Evolutionary conservation across 2,329 filamentous ascomycete species (phyloP), one percentile per base, ranked within the genome.

Genomic region (Didymella lethalis): DNA sequence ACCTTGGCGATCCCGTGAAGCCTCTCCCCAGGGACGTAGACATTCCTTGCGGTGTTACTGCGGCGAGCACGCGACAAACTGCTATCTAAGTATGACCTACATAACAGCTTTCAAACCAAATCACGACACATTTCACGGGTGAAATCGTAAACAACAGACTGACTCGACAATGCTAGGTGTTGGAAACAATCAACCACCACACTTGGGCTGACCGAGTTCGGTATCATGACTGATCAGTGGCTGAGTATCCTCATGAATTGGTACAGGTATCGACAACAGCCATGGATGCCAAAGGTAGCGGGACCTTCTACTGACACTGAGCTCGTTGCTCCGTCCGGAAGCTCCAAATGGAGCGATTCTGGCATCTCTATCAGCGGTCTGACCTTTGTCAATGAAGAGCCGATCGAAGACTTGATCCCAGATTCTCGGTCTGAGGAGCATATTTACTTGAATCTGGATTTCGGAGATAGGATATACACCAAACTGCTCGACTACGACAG

Each of bases 401-500:
- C n/a, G 2, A 29, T 16, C 18, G 34, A 2, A 7, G 46, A 7
- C 11, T 11, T 14, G 4, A 40, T 4, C 8, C 5, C 12, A 1
- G 20, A 31, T 0, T 2, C 20, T 12, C 26, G 10, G 4, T 18
- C 14, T 43, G 5, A 36, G 7, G 45, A 46, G 11, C 29, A 7
- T 5, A 47, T 59, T 14, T 12, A 32, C 10, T 25, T 60, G 18
- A 31, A 48, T 2, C 40, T 61, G n/a, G 29, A 57, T 25, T 32
- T 63, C 36, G 49, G 44, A 18, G 54, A 61, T 11, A 20, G 10
- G 14, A 53, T 25, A 1, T 55, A 47, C 45, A 40, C 31, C 18
- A 65, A 64, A 34, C 23, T 32, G 12, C 55, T 68, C 8, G 54
- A 61, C 4, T 66, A 64, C 38, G 36, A 16, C 8, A 59, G 51